Conservation (phyloP, 108 stramenopile species). For the Cyclotella kingstonii region DNA sequence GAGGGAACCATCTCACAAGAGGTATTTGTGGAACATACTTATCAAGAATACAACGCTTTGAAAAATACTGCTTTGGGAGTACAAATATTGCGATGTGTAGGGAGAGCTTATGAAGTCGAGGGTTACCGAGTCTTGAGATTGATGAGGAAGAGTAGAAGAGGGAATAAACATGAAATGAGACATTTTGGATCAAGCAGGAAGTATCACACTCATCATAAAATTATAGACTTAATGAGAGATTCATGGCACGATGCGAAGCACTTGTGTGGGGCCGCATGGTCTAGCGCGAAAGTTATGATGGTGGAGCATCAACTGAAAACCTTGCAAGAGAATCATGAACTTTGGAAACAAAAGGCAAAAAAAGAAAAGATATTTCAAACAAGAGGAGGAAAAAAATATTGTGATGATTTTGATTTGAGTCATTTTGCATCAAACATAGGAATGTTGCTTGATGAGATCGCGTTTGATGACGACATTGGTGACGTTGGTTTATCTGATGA, state of each 20-base stretch:
- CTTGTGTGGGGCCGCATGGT: slow-evolving; percentile 48
- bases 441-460: slow-evolving; percentile 3
- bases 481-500: slow-evolving; percentile 12
- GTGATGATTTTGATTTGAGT: not conserved
- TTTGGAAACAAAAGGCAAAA: slow-evolving; percentile 1
- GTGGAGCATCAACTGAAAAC: slow-evolving; percentile 48
- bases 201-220: not conserved
- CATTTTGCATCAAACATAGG: slow-evolving; percentile 9
- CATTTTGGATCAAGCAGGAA: not conserved
- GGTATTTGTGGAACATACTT: slow-evolving; percentile 38
- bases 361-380: slow-evolving; percentile 1
- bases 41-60: slow-evolving; percentile 54
- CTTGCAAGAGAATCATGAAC: slow-evolving; percentile 16
- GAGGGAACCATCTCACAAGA: slow-evolving; percentile 56
- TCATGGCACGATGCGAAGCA: slow-evolving; percentile 52
- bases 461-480: slow-evolving; percentile 25
- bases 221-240: slow-evolving; percentile 39
- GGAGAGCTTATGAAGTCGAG: slow-evolving; percentile 68
- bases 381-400: slow-evolving; percentile 1
- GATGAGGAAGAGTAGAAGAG: slow-evolving; percentile 2
- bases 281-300: slow-evolving; percentile 51
- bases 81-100: slow-evolving; percentile 78
- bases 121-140: slow-evolving; percentile 45
- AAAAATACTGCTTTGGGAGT: slow-evolving; percentile 67
- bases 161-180: slow-evolving; percentile 5